Percentiles rank a stretch among this genome's conserved stretches.
Conservation (phyloP, 352 stramenopile genomes). For the Globisporangium radiosum region DNA sequence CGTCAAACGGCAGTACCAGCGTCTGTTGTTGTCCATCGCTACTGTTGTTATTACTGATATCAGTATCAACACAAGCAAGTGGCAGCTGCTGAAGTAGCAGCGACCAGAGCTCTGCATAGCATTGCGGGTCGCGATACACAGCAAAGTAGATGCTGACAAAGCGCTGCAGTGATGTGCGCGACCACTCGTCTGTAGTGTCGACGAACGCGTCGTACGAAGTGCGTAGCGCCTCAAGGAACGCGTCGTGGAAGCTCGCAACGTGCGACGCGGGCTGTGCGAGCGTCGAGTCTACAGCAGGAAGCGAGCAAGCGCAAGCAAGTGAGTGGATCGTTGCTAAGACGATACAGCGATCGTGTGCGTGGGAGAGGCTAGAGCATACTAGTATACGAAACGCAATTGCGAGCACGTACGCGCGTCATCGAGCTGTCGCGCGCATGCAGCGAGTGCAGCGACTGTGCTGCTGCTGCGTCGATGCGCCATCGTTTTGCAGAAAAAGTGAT, state of each 20-base stretch:
- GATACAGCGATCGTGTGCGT: no score
- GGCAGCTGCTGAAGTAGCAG: slow-evolving; percentile 4
- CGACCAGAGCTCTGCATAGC: slow-evolving; percentile 22
- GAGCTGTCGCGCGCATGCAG: slow-evolving; percentile 3
- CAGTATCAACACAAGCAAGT: not conserved
- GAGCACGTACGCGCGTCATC: slow-evolving; percentile 8
- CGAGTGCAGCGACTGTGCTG: not conserved
- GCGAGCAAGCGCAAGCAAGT: not conserved
- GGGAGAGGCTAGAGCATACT: no score
- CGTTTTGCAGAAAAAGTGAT: no score
- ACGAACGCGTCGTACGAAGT: slow-evolving; percentile 15
- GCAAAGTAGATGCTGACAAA: slow-evolving; percentile 32
- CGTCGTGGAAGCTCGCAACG: slow-evolving; percentile 26
- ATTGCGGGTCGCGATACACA: slow-evolving; percentile 22
- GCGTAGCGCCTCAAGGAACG: slow-evolving; percentile 28
- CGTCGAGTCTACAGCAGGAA: not conserved
- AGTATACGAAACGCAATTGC: not conserved
- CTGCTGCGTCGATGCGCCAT: no score
- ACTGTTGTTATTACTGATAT: not conserved
- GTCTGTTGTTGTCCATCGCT: not conserved
- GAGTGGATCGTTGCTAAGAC: no score
- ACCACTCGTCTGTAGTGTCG: slow-evolving; percentile 15
- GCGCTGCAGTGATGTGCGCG: slow-evolving; percentile 15
- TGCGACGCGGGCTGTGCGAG: not conserved
- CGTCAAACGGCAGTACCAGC: slow-evolving; percentile 2